A percentile compares a stretch with the other conserved stretches of the same genome.
Evolutionary conservation across 352 stramenopile genomes (phyloP).

Genomic region (Aphanomyces cochlioides): DNA sequence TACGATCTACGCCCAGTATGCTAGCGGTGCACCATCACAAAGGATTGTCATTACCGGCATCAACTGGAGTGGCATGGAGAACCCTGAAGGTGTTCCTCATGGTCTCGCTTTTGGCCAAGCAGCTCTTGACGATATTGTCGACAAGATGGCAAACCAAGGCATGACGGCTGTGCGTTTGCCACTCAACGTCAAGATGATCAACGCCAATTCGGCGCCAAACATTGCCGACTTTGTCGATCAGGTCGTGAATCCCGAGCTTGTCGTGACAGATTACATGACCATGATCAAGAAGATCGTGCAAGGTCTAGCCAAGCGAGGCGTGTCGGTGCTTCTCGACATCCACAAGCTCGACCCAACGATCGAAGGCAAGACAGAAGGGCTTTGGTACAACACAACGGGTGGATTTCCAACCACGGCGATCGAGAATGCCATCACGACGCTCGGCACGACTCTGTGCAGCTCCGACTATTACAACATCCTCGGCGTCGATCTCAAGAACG

Average conservation of each 20-base stretch:
- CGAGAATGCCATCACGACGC: slow-evolving; percentile 65
- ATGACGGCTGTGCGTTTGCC: slow-evolving; percentile 77
- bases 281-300: slow-evolving; percentile 86
- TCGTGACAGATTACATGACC: slow-evolving; percentile 65
- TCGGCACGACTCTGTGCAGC: slow-evolving; percentile 62
- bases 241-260: slow-evolving; percentile 50
- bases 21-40: slow-evolving; percentile 45
- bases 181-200: slow-evolving; percentile 80
- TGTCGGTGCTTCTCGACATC: slow-evolving; percentile 76
- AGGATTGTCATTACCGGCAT: slow-evolving; percentile 78
- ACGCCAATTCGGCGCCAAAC: slow-evolving; percentile 59
- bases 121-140: slow-evolving; percentile 56
- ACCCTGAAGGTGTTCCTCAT: slow-evolving; percentile 68
- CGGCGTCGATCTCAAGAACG: slow-evolving; percentile 81
- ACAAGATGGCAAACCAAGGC: slow-evolving; percentile 56
- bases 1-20: slow-evolving; percentile 58
- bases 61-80: slow-evolving; percentile 87
- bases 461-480: slow-evolving; percentile 83
- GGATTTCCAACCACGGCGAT: slow-evolving; percentile 51
- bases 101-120: slow-evolving; percentile 63
- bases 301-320: slow-evolving; percentile 71
- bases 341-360: slow-evolving; percentile 79
- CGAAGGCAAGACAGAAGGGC: slow-evolving; percentile 59
- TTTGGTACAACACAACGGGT: slow-evolving; percentile 57
- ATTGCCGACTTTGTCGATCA: slow-evolving; percentile 64